Percentiles rank a stretch among this genome's conserved stretches.
Evolutionary conservation across 176 grass and related monocot species (phyloP).

Genomic region (Chrysopogon serrulatus): DNA sequence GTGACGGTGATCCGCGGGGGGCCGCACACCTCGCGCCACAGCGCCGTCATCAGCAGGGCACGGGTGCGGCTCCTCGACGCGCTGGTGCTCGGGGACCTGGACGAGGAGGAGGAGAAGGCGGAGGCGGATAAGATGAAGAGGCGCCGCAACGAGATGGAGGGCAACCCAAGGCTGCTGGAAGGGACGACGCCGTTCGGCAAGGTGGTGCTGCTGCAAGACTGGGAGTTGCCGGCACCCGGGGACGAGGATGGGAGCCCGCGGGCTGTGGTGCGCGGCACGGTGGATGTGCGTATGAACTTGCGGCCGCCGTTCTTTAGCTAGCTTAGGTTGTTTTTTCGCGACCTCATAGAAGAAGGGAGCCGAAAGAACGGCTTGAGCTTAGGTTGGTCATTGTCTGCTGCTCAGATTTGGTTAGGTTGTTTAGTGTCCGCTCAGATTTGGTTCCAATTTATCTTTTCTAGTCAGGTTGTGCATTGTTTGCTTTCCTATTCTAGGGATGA

Average conservation of each 20-base stretch:
- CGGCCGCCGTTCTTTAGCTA: background rate
- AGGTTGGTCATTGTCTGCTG: no score
- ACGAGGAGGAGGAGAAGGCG: background rate
- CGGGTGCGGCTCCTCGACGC: slow-evolving; percentile 10
- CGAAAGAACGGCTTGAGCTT: no score
- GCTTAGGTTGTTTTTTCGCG: no score
- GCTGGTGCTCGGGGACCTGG: background rate
- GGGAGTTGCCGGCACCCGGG: background rate
- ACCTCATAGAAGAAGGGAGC: no score
- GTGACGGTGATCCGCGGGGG: background rate
- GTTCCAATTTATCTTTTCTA: background rate
- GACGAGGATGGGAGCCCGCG: background rate
- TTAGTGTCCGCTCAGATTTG: no score
- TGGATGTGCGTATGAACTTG: slow-evolving; percentile 2
- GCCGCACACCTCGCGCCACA: slow-evolving; percentile 27
- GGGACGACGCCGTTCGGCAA: slow-evolving; percentile 15
- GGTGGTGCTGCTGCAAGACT: background rate
- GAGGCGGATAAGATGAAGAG: background rate
- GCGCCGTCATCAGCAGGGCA: slow-evolving; percentile 11
- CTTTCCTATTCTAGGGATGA: no score
- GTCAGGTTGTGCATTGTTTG: background rate
- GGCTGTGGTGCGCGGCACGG: background rate
- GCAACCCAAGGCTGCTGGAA: no score
- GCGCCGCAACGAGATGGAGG: background rate
- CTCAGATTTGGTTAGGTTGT: no score